Evolutionary conservation across 352 stramenopile species (phyloP), one percentile per base, ranked within the genome.

Genomic region (Pythium monospermum): DNA sequence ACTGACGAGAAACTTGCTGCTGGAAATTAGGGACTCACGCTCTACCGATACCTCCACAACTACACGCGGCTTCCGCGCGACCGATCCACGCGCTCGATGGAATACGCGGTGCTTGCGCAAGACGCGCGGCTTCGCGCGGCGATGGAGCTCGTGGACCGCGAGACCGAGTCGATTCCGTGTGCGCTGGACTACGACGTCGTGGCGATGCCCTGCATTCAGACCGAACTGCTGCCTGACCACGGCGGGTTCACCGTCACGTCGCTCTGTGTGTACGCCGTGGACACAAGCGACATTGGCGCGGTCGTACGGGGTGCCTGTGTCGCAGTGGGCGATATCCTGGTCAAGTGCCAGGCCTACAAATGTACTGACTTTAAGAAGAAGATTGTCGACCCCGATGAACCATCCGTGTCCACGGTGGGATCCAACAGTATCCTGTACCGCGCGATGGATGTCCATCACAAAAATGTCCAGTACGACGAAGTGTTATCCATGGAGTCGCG

Each of bases 231-330:
- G 22, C n/a, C 28, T 25, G 27, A 41, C 26, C 16, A 5, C 28
- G 27, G 28, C 22, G 30, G 35, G 12, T 33, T 40, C 22, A 26
- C 36, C 22, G 22, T 47, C 10, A 73, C 63, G 8, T 66, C 56
- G 30, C 59, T 47, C 2, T 50, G 57, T 16, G 55, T 73, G 31
- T 79, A 73, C 44, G 49, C 66, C 10, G 49, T 78, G 33, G 64
- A 75, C 27, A 71, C 66, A 11, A 36, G 43, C 49, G 30, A 66
- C 47, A 3, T 75, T 10, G 22, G 23, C 15, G 44, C 22, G 7
- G 46, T 55, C 16, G 10, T 73, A 27, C 39, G 56, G 6, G 59
- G 50, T 16, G 57, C 56, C 16, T 71, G 50, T 8, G 63, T 59
- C n/a, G 51, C 59, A 4, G 61, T 75, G 23, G 16, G 70, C 7